Percentiles rank a stretch among this genome's conserved stretches.
phyloP scores from a whole-genome alignment of 2,329 filamentous ascomycete species.

The Trichophyton simii region DNA sequence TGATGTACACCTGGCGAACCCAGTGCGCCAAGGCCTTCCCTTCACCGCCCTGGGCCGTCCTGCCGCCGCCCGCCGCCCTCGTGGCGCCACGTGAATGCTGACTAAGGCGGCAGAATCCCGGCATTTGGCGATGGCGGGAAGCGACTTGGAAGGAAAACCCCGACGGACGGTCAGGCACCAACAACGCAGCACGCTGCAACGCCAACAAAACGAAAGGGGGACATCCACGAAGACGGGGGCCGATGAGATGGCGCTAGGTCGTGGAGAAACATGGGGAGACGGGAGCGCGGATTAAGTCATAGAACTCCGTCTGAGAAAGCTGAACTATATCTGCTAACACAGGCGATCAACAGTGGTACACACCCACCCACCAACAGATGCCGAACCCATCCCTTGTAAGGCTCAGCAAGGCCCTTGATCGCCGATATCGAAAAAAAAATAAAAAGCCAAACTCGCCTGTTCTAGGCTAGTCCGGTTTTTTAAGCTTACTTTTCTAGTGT shows the following conservation, averaged over 20 bases:
- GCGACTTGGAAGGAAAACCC: no score
- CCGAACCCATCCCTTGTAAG: neutral
- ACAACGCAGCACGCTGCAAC: no score
- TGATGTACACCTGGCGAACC: neutral
- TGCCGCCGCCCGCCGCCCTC: neutral
- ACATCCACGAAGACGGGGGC: no score
- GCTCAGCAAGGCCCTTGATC: neutral
- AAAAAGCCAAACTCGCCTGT: neutral
- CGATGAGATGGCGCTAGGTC: no score
- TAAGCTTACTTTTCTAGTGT: neutral
- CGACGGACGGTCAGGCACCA: no score
- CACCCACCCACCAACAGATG: neutral
- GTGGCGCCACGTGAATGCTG: slow-evolving; percentile 1
- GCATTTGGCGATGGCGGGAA: neutral
- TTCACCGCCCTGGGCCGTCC: neutral
- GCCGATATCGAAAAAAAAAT: neutral
- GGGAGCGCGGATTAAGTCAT: no score
- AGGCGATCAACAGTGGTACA: neutral
- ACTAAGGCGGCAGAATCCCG: neutral
- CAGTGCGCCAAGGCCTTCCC: neutral
- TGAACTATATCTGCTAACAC: neutral
- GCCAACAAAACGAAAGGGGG: no score
- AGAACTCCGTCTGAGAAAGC: no score
- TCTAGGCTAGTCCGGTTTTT: neutral
- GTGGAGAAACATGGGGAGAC: no score